phyloP scores from a whole-genome alignment of 2,329 filamentous ascomycete species.

The Fonsecaea nubica region DNA sequence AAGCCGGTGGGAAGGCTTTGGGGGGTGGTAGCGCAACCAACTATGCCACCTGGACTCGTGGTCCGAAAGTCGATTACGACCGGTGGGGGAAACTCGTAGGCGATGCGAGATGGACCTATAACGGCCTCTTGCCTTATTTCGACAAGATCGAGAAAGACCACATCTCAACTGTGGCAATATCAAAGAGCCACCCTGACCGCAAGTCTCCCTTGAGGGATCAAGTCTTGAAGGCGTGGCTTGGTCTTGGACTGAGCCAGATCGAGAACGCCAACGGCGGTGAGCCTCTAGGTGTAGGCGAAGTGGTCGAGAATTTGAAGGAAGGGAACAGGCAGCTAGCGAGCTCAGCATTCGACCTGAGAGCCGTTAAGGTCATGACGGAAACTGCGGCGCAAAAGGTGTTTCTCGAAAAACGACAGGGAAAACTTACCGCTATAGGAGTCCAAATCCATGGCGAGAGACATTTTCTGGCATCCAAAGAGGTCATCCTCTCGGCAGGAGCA shows the following conservation, averaged over 20 bases:
- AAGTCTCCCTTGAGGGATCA: conserved; percentile 49
- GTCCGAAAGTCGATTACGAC: conserved; percentile 55
- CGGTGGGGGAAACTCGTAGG: conserved; percentile 52
- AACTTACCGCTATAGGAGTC: conserved; percentile 40
- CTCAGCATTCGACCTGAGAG: conserved; percentile 40
- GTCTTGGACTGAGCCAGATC: conserved; percentile 42
- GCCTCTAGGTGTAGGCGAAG: conserved; percentile 42
- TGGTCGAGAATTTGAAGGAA: conserved; percentile 43
- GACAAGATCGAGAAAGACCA: conserved; percentile 50
- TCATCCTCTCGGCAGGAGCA: conserved; percentile 59
- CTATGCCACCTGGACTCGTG: conserved; percentile 52
- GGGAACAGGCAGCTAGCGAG: conserved; percentile 43
- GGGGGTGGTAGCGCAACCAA: conserved; percentile 53
- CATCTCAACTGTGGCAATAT: conserved; percentile 41
- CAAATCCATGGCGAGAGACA: conserved; percentile 41
- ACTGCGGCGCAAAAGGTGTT: conserved; percentile 39
- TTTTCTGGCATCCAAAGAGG: conserved; percentile 51
- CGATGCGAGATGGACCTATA: conserved; percentile 55
- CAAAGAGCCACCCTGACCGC: conserved; percentile 42
- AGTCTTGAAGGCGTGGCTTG: conserved; percentile 48
- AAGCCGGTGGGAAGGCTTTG: conserved; percentile 46
- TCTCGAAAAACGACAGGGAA: conserved; percentile 31
- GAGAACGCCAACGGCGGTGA: conserved; percentile 42
- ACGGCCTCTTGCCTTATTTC: conserved; percentile 56
- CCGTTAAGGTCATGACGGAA: conserved; percentile 40